These are phyloP conservation scores for Citrullus amarus DNA, from an alignment of 306 rosid genomes.

Conservation along the genomic window DNA sequence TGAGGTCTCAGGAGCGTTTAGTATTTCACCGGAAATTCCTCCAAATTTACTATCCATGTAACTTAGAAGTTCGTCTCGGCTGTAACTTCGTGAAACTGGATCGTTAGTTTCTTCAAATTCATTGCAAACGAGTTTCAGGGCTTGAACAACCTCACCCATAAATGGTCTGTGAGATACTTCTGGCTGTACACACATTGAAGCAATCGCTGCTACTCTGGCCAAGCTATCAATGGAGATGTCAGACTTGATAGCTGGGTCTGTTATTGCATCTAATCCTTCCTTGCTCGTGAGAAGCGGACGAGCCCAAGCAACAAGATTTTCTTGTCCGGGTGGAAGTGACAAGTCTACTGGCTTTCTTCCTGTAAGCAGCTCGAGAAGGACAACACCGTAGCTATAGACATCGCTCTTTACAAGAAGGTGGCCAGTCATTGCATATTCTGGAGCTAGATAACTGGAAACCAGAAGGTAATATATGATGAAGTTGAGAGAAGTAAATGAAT, in stretches of 20 bases:
- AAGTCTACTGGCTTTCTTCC: constrained; percentile 96
- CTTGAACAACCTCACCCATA: constrained; percentile 99
- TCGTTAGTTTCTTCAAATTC: constrained; percentile 55
- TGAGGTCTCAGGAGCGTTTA: constrained; percentile 7
- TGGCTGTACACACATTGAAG: constrained; percentile 95
- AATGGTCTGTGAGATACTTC: constrained; percentile 90
- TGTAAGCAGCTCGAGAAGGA: constrained; percentile 82
- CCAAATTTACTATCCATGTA: constrained; percentile 16
- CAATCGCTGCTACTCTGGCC: constrained; percentile 89
- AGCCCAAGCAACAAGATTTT: constrained; percentile 81
- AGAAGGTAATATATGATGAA: not conserved
- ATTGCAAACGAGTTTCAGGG: constrained; percentile 79
- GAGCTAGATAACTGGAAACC: constrained; percentile 79
- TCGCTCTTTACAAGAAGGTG: constrained; percentile 96
- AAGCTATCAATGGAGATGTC: constrained; percentile 36
- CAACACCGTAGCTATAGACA: constrained; percentile 96
- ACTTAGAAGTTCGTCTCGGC: constrained; percentile 28
- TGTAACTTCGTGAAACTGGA: constrained; percentile 31
- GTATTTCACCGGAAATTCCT: constrained; percentile 15
- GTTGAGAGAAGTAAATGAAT: not conserved
- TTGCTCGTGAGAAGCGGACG: constrained; percentile 80
- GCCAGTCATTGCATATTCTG: constrained; percentile 98
- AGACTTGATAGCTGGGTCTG: constrained; percentile 52
- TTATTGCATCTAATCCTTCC: constrained; percentile 55
- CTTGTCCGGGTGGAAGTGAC: constrained; percentile 89